A percentile compares a stretch with the other conserved stretches of the same genome.
phyloP scores from a whole-genome alignment of 148 eudicot species.

The Simmondsia chinensis region DNA sequence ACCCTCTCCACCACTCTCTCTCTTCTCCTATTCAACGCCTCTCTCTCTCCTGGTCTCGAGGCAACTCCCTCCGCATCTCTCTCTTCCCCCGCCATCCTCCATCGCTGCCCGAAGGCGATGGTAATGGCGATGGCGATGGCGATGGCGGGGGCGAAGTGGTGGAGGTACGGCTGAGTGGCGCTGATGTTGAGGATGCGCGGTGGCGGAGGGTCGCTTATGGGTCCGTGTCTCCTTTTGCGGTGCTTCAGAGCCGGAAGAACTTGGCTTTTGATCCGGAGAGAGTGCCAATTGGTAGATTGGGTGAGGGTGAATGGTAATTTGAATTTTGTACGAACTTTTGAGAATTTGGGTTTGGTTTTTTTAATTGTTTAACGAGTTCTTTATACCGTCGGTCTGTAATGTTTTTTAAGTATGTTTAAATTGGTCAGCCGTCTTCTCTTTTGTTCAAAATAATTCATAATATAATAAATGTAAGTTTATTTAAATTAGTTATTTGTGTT shows the following conservation, averaged over 20 bases:
- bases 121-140: conserved; percentile 1
- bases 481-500: too few relatives aligned
- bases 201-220: conserved; percentile 87
- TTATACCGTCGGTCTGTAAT: conserved; percentile 47
- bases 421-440: not conserved
- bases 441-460: too few relatives aligned
- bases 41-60: conserved; percentile 79
- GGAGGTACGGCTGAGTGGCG: conserved; percentile 56
- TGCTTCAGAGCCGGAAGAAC: conserved; percentile 73
- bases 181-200: conserved; percentile 33
- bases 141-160: conserved; percentile 49
- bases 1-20: conserved; percentile 64
- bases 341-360: conserved; percentile 26
- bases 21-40: conserved; percentile 54
- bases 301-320: too few relatives aligned
- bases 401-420: not conserved
- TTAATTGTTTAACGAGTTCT: conserved; percentile 22
- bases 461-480: too few relatives aligned
- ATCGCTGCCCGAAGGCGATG: not conserved
- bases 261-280: too few relatives aligned
- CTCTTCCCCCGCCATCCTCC: conserved; percentile 23
- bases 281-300: too few relatives aligned
- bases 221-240: conserved; percentile 73
- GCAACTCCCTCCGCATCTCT: conserved; percentile 75
- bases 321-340: too few relatives aligned